These are phyloP conservation scores for Mycosphaerelloides madeirae DNA, from an alignment of 2,329 filamentous ascomycete species.

Conservation along the genomic window DNA sequence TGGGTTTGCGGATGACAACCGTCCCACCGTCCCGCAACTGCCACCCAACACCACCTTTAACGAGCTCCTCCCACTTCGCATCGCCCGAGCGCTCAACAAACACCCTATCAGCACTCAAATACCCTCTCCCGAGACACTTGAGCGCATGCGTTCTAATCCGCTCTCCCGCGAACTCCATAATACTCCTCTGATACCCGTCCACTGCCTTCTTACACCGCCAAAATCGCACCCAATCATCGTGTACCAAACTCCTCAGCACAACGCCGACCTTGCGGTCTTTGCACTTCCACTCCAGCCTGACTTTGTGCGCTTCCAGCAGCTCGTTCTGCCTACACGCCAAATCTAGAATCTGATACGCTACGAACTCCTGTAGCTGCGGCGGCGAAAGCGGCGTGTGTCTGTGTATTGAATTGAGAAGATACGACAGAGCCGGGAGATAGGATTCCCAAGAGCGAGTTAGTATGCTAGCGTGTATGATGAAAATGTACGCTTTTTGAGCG, in stretches of 20 bases:
- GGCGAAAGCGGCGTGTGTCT: constrained; percentile 59
- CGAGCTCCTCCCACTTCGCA: constrained; percentile 67
- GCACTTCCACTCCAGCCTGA: constrained; percentile 58
- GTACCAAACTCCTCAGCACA: constrained; percentile 65
- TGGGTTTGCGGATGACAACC: constrained; percentile 69
- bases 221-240: constrained; percentile 79
- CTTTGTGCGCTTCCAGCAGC: constrained; percentile 65
- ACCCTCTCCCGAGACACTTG: constrained; percentile 80
- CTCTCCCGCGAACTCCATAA: constrained; percentile 78
- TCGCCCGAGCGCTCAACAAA: constrained; percentile 68
- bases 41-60: constrained; percentile 76
- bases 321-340: constrained; percentile 78
- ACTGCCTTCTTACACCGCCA: constrained; percentile 65
- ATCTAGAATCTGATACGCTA: constrained; percentile 78
- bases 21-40: constrained; percentile 60
- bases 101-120: constrained; percentile 64
- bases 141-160: constrained; percentile 70
- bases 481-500: constrained; percentile 83
- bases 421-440: constrained; percentile 80
- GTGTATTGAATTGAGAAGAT: constrained; percentile 71
- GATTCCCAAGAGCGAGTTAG: constrained; percentile 78
- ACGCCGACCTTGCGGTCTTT: constrained; percentile 64
- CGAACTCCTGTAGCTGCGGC: constrained; percentile 72
- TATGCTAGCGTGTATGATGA: constrained; percentile 80
- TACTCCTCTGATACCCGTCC: constrained; percentile 71